phyloP scores from a whole-genome alignment of 164 flowering plant genomes.

The Houttuynia cordata region DNA sequence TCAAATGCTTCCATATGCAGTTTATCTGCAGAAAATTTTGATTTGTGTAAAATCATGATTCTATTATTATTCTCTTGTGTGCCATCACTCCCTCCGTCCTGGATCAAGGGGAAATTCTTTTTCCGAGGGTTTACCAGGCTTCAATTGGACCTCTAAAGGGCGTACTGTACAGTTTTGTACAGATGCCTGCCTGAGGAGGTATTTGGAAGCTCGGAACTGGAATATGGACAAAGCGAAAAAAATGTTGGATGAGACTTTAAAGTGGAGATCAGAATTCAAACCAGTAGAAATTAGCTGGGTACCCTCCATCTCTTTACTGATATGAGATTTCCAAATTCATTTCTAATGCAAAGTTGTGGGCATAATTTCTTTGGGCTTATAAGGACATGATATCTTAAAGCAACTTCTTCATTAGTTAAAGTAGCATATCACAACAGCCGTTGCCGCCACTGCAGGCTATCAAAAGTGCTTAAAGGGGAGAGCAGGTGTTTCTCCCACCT shows the following conservation, averaged over 20 bases:
- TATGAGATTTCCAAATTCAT: neutral
- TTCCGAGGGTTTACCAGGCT: slow-evolving; percentile 22
- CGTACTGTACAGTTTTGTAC: slow-evolving; percentile 46
- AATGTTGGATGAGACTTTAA: slow-evolving; percentile 81
- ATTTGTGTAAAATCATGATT: slow-evolving; percentile 28
- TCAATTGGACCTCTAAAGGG: slow-evolving; percentile 64
- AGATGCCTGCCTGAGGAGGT: slow-evolving; percentile 78
- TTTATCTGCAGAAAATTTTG: slow-evolving; percentile 61
- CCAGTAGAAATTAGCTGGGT: slow-evolving; percentile 99
- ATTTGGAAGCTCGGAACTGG: slow-evolving; percentile 88
- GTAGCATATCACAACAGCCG: no score
- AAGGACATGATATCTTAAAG: no score
- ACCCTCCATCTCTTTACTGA: slow-evolving; percentile 6
- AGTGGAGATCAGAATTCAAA: slow-evolving; percentile 76
- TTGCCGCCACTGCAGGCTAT: no score
- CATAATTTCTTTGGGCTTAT: no score
- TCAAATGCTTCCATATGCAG: no score
- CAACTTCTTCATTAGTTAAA: no score
- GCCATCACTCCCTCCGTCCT: slow-evolving; percentile 47
- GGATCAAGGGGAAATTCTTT: slow-evolving; percentile 46
- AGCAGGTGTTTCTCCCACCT: no score
- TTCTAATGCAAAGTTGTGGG: no score
- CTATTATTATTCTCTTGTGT: slow-evolving; percentile 13
- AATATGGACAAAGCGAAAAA: slow-evolving; percentile 80
- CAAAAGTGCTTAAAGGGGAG: no score